Conservation (phyloP, 352 stramenopile species). For the Pythium chondricola region DNA sequence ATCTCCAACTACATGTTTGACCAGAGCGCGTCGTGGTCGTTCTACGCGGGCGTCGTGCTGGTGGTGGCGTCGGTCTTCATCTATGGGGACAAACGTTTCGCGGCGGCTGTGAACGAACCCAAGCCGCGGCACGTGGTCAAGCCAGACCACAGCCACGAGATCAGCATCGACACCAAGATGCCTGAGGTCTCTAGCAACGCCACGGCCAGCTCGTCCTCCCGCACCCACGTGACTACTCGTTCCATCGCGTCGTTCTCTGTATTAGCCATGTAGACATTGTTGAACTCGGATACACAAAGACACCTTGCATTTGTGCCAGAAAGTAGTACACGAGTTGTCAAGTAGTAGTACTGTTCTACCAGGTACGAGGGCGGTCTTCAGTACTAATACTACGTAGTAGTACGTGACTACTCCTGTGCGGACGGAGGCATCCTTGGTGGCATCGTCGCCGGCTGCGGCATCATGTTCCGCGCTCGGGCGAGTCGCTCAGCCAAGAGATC, state of each 20-base stretch:
- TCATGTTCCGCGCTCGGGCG: conserved; percentile 23
- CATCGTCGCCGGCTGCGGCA: conserved; percentile 19
- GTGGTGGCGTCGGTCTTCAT: conserved; percentile 81
- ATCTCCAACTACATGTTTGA: conserved; percentile 88
- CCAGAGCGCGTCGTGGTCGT: conserved; percentile 56
- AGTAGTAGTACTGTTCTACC: too few species aligned
- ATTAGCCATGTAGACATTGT: conserved; percentile 26
- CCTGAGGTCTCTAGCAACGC: conserved; percentile 18
- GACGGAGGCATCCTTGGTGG: conserved; percentile 19
- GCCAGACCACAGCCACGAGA: conserved; percentile 36
- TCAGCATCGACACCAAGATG: conserved; percentile 45
- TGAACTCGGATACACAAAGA: too few species aligned
- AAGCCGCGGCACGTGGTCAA: conserved; percentile 21
- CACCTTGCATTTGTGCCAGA: too few species aligned
- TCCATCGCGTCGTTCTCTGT: conserved; percentile 36
- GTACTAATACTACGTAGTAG: too few species aligned
- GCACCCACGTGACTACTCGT: conserved; percentile 38
- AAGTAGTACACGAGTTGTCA: too few species aligned
- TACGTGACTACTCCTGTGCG: too few species aligned
- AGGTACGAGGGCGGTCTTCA: too few species aligned
- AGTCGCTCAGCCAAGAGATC: conserved; percentile 19
- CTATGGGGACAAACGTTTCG: conserved; percentile 81
- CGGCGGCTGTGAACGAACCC: conserved; percentile 20
- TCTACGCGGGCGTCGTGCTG: conserved; percentile 74
- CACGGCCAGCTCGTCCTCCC: conserved; percentile 16